These are phyloP conservation scores for Podila epigama DNA, from an alignment of 192 early-diverging fungal species.

Conservation along the genomic window DNA sequence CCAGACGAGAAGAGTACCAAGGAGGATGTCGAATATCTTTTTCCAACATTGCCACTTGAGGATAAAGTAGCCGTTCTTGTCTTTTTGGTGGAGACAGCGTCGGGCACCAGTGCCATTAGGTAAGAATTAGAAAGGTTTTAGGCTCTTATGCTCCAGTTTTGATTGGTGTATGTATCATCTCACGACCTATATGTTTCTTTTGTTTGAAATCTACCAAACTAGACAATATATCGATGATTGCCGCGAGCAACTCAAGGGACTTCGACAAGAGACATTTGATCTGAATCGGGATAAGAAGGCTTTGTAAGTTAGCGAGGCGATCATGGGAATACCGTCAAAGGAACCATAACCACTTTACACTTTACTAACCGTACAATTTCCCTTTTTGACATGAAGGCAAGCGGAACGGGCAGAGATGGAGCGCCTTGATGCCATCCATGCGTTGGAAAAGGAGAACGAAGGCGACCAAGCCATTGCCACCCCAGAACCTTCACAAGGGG, in stretches of 20 bases:
- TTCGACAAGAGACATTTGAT: conserved; percentile 80
- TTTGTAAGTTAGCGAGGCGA: conserved; percentile 52
- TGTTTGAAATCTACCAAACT: conserved; percentile 27
- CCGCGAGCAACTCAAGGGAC: conserved; percentile 70
- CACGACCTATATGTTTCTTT: too few relatives aligned
- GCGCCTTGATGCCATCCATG: conserved; percentile 23
- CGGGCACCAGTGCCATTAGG: conserved; percentile 65
- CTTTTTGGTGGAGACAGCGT: conserved; percentile 63
- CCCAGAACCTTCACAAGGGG: conserved; percentile 10
- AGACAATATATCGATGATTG: conserved; percentile 79
- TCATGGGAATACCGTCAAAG: not conserved
- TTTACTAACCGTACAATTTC: not conserved
- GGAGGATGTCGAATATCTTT: conserved; percentile 52
- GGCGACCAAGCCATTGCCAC: conserved; percentile 17
- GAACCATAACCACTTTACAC: too few relatives aligned
- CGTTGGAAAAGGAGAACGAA: conserved; percentile 7
- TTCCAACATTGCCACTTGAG: conserved; percentile 48
- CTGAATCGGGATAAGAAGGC: conserved; percentile 69
- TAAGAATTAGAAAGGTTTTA: conserved; percentile 21
- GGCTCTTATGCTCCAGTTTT: too few relatives aligned
- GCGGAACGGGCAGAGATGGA: conserved; percentile 57
- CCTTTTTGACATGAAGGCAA: conserved; percentile 17
- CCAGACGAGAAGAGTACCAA: conserved; percentile 43
- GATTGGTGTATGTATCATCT: too few relatives aligned
- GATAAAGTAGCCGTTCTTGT: conserved; percentile 72